These are phyloP conservation scores for Aphanomyces astaci DNA, from an alignment of 352 stramenopile genomes.

Conservation along the genomic window DNA sequence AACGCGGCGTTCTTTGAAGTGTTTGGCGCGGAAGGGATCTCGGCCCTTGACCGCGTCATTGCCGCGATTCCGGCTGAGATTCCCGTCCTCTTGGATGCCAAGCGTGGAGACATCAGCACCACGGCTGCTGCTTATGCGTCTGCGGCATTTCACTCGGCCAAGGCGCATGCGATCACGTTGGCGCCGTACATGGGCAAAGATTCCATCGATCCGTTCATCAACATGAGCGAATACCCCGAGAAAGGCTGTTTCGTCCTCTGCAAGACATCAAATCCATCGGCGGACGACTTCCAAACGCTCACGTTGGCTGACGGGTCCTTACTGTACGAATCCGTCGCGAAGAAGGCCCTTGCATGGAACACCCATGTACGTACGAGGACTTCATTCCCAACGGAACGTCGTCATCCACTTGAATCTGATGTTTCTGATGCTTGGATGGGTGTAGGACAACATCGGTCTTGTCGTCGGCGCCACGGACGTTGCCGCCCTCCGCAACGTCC, in stretches of 20 bases:
- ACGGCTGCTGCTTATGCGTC: conserved; percentile 95
- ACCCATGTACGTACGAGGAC: conserved; percentile 21
- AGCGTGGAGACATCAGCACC: conserved; percentile 98
- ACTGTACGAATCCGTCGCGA: conserved; percentile 88
- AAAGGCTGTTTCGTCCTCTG: conserved; percentile 96
- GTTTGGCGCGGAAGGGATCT: conserved; percentile 79
- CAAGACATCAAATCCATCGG: conserved; percentile 98
- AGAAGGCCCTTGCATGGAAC: conserved; percentile 87
- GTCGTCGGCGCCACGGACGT: conserved; percentile 97
- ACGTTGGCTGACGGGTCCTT: conserved; percentile 31
- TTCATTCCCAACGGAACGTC: conserved; percentile 23
- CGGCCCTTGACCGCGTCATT: conserved; percentile 88
- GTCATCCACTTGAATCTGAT: conserved; percentile 20
- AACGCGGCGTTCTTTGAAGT: conserved; percentile 99
- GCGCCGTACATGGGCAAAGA: conserved; percentile 98
- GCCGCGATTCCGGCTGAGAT: conserved; percentile 83
- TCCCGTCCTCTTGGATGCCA: conserved; percentile 96
- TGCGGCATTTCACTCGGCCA: conserved; percentile 88
- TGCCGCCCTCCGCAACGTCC: conserved; percentile 83
- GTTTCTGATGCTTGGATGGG: background rate
- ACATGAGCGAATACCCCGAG: conserved; percentile 60
- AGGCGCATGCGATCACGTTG: conserved; percentile 94
- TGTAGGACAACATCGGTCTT: conserved; percentile 88
- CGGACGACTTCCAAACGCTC: conserved; percentile 93
- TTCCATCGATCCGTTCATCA: conserved; percentile 95